phyloP scores from a whole-genome alignment of 106 monocot genomes.

The Phalaenopsis aphrodite region DNA sequence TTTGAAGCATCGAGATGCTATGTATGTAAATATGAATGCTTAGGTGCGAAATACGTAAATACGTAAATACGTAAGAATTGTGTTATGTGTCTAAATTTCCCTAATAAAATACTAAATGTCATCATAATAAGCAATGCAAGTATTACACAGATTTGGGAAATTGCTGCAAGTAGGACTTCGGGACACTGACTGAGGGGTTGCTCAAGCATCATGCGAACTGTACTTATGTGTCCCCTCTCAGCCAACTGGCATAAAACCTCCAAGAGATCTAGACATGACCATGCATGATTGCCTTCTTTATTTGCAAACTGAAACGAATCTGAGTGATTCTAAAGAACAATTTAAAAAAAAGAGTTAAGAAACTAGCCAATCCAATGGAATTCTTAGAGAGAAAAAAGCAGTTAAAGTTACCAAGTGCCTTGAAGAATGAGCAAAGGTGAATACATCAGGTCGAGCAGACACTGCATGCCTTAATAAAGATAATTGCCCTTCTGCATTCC shows the following conservation, averaged over 20 bases:
- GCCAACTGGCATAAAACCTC: conserved; percentile 78
- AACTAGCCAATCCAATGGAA: neutral
- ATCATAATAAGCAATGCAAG: neutral
- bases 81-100: too few relatives aligned
- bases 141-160: conserved; percentile 58
- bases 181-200: conserved; percentile 63
- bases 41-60: too few relatives aligned
- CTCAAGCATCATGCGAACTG: conserved; percentile 56
- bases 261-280: conserved; percentile 85
- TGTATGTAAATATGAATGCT: too few relatives aligned
- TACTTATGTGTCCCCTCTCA: conserved; percentile 72
- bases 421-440: conserved; percentile 79
- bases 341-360: conserved; percentile 4
- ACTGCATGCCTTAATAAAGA: conserved; percentile 89
- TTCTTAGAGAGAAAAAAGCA: neutral
- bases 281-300: conserved; percentile 68
- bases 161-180: conserved; percentile 64
- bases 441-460: conserved; percentile 48
- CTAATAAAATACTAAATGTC: neutral
- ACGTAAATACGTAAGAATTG: too few relatives aligned
- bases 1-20: too few relatives aligned
- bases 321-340: conserved; percentile 22
- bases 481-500: conserved; percentile 87
- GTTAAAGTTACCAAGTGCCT: conserved; percentile 58
- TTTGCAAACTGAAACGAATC: conserved; percentile 32